phyloP scores from a whole-genome alignment of 352 stramenopile species.

The Phytophthora gonapodyides region DNA sequence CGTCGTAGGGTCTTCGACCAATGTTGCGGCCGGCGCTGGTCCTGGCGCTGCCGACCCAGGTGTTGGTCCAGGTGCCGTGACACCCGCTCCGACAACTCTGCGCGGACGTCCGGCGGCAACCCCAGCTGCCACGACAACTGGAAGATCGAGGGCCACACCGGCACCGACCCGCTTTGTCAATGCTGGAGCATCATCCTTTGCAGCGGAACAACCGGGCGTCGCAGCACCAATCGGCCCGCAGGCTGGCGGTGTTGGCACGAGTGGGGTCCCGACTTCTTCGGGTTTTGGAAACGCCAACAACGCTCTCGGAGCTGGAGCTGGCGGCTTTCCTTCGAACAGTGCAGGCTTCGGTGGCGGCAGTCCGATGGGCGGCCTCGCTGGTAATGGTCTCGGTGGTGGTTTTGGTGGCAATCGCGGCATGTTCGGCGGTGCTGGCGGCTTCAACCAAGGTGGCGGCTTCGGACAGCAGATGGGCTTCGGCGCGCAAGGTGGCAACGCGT shows the following conservation, averaged over 20 bases:
- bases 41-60: background rate
- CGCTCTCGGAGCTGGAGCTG: background rate
- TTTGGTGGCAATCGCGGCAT: conserved; percentile 16
- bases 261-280: background rate
- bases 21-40: conserved; percentile 4
- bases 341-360: no score
- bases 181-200: background rate
- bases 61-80: conserved; percentile 12
- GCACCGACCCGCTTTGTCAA: conserved; percentile 19
- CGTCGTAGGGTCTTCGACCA: conserved; percentile 17
- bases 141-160: conserved; percentile 20
- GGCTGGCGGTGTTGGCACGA: background rate
- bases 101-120: conserved; percentile 20
- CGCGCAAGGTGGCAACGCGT: conserved; percentile 10
- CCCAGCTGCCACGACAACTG: conserved; percentile 15
- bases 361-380: no score
- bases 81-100: conserved; percentile 24
- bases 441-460: background rate
- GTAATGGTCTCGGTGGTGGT: conserved; percentile 8
- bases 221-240: background rate
- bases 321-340: no score
- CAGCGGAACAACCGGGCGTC: conserved; percentile 10
- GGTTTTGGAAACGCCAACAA: background rate
- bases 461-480: conserved; percentile 16
- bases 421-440: conserved; percentile 1